Base-by-base conservation (phyloP, 306 rosid species). In the Vigna angularis region DNA sequence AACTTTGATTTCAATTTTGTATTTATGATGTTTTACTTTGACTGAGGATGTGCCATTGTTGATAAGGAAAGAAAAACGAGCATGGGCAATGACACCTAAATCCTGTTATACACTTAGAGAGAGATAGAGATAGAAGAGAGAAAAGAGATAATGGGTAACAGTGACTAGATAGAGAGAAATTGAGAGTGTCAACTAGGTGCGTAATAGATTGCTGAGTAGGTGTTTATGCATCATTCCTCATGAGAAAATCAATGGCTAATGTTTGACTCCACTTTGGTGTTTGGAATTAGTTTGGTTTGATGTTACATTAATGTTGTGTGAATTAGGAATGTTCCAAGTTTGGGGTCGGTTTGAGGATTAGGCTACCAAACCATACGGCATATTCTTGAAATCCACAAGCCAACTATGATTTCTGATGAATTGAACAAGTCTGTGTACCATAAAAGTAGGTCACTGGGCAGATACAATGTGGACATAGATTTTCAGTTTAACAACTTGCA, bases 291-390 rank as follows among this genome's bases (percentile, higher is more conserved):
- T 76, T 56, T 28, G 61, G 58, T 47, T 42, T 11, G 28, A 66
- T 51, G 77, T 40, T 73, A 49, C 9, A 18, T 66, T 68, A 20
- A 18, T 42, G 64, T 38, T 83, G 61, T 47, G 48, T 72, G 32
- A 71, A 56, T 48, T 61, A 22, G 47, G 56, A 53, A 14, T 49
- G 56, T 50, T 70, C 10, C 10, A 58, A 20, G 16, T 68, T 16
- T 22, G 38, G 76, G 61, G 12, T 69, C 49, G 20, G 30, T 50
- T 17, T 17, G 48, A 68, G 81, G 81, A 67, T 67, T 32, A 67
- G 75, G 38, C 58, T 77, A 40, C 67, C 32, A 44, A 42, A 40
- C 81, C 67, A 66, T 53, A 26, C 74, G 17, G 44, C 48, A 66
- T 20, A 6, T 42, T 64, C 40, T 55, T 28, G 57, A 52, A 76